Conservation (phyloP, 441 rosid genomes). For the Populus tomentosa region DNA sequence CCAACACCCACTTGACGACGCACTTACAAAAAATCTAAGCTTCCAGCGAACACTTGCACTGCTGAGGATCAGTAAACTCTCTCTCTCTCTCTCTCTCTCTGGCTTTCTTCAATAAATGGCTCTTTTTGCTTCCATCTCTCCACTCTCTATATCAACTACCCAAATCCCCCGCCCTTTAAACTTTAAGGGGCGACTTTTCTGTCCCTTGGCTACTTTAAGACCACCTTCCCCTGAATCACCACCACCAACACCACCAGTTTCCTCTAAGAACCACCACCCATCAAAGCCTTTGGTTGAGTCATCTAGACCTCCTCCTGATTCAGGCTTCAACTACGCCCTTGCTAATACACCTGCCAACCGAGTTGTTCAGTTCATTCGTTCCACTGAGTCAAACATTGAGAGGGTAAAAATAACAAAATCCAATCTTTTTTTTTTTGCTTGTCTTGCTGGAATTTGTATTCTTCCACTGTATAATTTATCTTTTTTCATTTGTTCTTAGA, state of each 20-base stretch:
- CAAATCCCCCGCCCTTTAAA: constrained; percentile 16
- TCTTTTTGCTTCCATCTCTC: constrained; percentile 34
- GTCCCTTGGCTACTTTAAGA: constrained; percentile 42
- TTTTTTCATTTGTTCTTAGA: background rate
- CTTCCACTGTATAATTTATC: background rate
- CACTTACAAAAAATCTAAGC: background rate
- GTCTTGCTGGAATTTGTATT: background rate
- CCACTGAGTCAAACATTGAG: constrained; percentile 66
- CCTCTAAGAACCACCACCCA: constrained; percentile 20
- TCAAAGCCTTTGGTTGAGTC: constrained; percentile 29
- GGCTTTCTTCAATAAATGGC: constrained; percentile 30
- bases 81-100: too few relatives aligned
- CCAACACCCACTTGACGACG: background rate
- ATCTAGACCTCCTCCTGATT: constrained; percentile 24
- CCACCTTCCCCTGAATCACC: constrained; percentile 29
- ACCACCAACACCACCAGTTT: constrained; percentile 7
- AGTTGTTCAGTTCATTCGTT: constrained; percentile 37
- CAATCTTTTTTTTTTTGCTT: background rate
- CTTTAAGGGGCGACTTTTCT: constrained; percentile 21
- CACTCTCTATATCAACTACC: constrained; percentile 31
- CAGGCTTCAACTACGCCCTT: constrained; percentile 37
- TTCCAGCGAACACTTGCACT: background rate
- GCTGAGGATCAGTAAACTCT: too few relatives aligned
- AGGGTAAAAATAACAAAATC: constrained; percentile 30
- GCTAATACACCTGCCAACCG: constrained; percentile 30